Evolutionary conservation across 176 grass and related monocot genomes (phyloP).

Genomic region (Carex myosuroides): DNA sequence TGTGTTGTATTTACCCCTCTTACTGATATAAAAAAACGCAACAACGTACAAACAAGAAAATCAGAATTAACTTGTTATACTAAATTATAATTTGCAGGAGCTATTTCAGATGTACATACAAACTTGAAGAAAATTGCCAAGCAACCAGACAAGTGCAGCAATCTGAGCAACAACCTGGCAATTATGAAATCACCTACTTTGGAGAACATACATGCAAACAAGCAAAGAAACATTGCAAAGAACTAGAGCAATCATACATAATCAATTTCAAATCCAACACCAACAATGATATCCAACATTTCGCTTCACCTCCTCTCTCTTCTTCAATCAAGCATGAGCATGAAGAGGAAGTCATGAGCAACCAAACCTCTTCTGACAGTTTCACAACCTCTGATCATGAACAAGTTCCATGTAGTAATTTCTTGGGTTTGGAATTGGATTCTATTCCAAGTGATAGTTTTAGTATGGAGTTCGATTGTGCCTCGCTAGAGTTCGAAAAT

Average conservation of each 20-base stretch:
- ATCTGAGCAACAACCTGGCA: slow-evolving; percentile 17
- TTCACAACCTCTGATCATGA: background rate
- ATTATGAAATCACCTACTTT: slow-evolving; percentile 36
- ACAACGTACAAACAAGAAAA: too few species aligned
- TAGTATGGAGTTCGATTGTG: background rate
- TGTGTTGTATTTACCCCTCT: too few species aligned
- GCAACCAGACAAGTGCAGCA: slow-evolving; percentile 39
- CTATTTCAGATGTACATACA: slow-evolving; percentile 47
- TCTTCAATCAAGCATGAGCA: slow-evolving; percentile 9
- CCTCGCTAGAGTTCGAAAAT: background rate
- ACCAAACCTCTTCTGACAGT: background rate
- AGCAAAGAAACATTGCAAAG: background rate
- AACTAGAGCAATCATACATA: background rate
- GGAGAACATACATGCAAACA: slow-evolving; percentile 40
- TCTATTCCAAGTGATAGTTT: background rate
- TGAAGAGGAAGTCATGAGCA: slow-evolving; percentile 16
- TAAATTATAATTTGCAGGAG: slow-evolving; percentile 12
- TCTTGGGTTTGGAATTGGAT: background rate
- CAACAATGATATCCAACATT: background rate
- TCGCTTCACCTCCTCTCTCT: background rate
- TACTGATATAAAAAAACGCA: too few species aligned
- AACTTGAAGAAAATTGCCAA: slow-evolving; percentile 22
- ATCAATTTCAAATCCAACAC: slow-evolving; percentile 8
- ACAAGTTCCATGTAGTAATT: background rate
- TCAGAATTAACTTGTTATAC: too few species aligned